Percentiles rank a stretch among this genome's conserved stretches.
phyloP scores from a whole-genome alignment of 176 grass and related monocot species.

The Eragrostis curvula region DNA sequence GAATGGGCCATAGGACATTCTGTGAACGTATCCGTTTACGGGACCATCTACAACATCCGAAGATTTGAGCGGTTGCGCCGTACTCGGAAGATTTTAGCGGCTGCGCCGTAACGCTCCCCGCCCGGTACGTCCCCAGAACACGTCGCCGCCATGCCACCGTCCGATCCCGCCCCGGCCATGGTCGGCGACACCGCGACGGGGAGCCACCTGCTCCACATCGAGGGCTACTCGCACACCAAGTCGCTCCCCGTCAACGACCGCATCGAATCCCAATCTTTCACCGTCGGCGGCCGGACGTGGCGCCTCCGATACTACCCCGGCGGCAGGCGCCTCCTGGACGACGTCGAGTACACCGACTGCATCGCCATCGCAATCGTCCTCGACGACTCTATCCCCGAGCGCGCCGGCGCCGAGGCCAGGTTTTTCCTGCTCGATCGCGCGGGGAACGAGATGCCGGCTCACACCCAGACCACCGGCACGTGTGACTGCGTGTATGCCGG shows the following conservation, averaged over 20 bases:
- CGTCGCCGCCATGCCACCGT: background rate
- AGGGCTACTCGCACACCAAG: background rate
- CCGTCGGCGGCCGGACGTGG: background rate
- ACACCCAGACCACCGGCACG: background rate
- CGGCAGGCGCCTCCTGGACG: background rate
- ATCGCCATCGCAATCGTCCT: background rate
- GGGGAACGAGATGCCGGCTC: background rate
- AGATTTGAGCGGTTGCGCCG: no score
- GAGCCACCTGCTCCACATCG: background rate
- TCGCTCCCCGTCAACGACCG: background rate
- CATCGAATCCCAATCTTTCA: background rate
- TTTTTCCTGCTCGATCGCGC: background rate
- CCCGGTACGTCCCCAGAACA: background rate
- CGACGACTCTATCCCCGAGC: background rate
- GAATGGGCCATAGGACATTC: no score
- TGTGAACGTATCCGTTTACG: no score
- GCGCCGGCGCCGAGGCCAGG: background rate
- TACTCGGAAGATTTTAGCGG: no score
- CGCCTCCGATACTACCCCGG: background rate
- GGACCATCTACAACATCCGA: no score
- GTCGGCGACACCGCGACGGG: background rate
- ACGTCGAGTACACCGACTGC: rapidly evolving
- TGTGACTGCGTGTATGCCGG: background rate
- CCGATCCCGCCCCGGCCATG: background rate
- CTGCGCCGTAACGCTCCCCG: no score